Percentiles rank a stretch among this genome's conserved stretches.
Evolutionary conservation across 169 alveolate genomes (phyloP).

Genomic region (Eimeria necatrix): DNA sequence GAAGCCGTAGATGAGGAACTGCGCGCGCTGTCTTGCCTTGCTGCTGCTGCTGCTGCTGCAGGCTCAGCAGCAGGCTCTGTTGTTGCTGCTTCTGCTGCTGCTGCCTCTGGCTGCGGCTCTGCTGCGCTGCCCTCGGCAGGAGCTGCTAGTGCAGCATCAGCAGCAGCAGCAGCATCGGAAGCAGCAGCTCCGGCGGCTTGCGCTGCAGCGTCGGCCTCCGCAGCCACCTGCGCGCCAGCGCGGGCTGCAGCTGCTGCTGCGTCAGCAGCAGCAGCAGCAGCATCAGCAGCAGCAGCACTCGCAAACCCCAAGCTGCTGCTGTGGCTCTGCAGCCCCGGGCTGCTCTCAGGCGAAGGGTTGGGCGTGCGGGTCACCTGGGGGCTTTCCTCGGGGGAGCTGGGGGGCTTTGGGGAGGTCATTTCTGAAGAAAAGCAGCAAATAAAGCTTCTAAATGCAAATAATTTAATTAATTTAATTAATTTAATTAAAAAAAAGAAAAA

Average conservation of each 20-base stretch:
- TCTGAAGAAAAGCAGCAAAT: not conserved
- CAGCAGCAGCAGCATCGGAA: no score
- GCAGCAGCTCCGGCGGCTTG: no score
- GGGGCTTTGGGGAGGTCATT: not conserved
- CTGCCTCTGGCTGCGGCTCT: not conserved
- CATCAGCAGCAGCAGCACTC: not conserved
- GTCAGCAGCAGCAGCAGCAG: not conserved
- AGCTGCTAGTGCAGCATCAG: no score
- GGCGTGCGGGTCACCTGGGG: not conserved
- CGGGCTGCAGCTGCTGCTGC: not conserved
- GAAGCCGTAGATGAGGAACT: no score
- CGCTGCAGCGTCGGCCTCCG: not conserved
- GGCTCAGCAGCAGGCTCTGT: not conserved
- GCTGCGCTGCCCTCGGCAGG: not conserved
- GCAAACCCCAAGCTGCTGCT: not conserved
- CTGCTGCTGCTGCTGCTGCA: not conserved
- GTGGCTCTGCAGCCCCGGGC: not conserved
- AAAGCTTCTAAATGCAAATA: no score
- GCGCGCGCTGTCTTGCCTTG: no score
- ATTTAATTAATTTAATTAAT: no score
- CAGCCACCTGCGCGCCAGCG: not conserved
- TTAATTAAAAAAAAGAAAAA: no score
- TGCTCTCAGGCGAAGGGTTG: not conserved
- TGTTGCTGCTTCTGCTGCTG: not conserved
- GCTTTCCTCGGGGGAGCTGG: not conserved